Evolutionary conservation across 1,284 basidiomycete species (phyloP), one percentile per base, ranked within the genome.

Genomic region (Laetiporus sulphureus): DNA sequence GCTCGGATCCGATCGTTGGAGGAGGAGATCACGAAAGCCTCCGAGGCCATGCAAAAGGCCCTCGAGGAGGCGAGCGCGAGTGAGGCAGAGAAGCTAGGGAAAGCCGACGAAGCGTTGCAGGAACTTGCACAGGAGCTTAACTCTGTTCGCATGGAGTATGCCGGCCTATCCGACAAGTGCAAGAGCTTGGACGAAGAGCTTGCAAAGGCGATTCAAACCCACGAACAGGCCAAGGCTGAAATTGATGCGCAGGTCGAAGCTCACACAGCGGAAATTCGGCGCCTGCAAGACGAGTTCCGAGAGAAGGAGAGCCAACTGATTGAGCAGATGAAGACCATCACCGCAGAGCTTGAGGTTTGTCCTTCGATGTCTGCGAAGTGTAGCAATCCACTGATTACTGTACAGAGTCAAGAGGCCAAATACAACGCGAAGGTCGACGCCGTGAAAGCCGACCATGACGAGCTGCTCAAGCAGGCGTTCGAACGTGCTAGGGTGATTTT

Each of bases 401-500:
- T 46, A 29, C 50, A 89, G 86, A 67, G 68, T 40, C 77, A 88
- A 67, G 83, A 86, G 56, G 65, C 72, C 5, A 69, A 78, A 43
- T 88, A 87, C 57, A 68, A 72, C 55, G 67, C 68, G 3, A 81
- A 80, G 61, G 73, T 90, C 18, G 75, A 80, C 15, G 71, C 59
- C 10, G 75, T 88, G 30, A 80, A 81, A 55, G 71, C 66, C 13
- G 82, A 88, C 53, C 81, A 88, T 47, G 70, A 73, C n/a, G 63
- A 68, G 41, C 66, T 78, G 21, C 62, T 90, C 19, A 65, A 80
- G 51, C 75, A 83, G 46, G 80, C 79, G 2, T 90, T 87, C 56
- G 73, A 84, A 49, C 75, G 73, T 38, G 87, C 87, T 12, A 90
- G 87, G 75, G 87, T 80, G 45, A 33, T 64, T 56, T 36, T 10